A percentile compares a stretch with the other conserved stretches of the same genome.
Conservation (phyloP, 2,329 filamentous ascomycete genomes). For the Aspergillus hortae region DNA sequence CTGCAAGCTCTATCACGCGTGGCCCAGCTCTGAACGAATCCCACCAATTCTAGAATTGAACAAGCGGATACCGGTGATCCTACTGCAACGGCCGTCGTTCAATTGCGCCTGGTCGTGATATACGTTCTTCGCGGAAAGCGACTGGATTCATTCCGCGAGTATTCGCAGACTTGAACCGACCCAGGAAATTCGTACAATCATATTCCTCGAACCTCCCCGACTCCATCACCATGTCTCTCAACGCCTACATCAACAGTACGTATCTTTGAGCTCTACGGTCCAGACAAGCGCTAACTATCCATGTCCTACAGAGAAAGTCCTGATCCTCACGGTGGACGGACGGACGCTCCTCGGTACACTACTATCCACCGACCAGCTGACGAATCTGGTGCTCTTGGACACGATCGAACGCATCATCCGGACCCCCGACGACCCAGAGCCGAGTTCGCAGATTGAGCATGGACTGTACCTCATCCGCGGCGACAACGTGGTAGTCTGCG, state of each 20-base stretch:
- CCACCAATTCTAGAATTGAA: neutral
- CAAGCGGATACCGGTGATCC: too few species aligned
- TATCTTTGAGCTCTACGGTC: constrained; percentile 1
- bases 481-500: constrained; percentile 89
- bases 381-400: constrained; percentile 82
- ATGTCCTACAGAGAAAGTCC: constrained; percentile 71
- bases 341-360: constrained; percentile 80
- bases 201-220: neutral
- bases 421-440: constrained; percentile 75
- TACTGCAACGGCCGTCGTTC: too few species aligned
- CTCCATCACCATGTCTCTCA: constrained; percentile 48
- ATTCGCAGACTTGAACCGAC: too few species aligned
- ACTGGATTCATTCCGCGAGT: too few species aligned
- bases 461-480: constrained; percentile 90
- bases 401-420: constrained; percentile 89
- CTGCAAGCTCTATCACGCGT: neutral
- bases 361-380: constrained; percentile 82
- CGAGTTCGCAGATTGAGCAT: constrained; percentile 74
- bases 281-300: constrained; percentile 8
- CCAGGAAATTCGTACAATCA: neutral
- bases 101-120: neutral
- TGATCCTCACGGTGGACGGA: constrained; percentile 88
- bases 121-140: neutral
- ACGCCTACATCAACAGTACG: constrained; percentile 53
- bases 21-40: neutral